phyloP scores from a whole-genome alignment of 2,329 filamentous ascomycete species.

The Fusarium hostae region DNA sequence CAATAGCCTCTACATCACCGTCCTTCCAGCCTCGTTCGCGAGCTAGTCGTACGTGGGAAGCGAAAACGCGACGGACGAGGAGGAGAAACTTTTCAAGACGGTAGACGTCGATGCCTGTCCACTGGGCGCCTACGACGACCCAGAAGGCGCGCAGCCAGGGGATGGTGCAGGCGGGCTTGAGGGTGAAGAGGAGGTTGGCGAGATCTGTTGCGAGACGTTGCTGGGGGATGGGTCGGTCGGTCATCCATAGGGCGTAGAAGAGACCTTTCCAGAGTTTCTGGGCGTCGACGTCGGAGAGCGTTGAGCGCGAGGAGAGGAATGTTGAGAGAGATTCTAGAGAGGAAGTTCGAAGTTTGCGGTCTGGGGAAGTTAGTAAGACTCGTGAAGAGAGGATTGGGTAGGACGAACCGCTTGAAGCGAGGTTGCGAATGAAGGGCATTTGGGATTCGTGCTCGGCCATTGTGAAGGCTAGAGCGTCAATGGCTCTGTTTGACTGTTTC shows the following conservation, averaged over 20 bases:
- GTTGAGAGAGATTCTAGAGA: conserved; percentile 80
- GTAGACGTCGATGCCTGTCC: conserved; percentile 78
- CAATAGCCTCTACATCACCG: conserved; percentile 43
- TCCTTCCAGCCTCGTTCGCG: conserved; percentile 51
- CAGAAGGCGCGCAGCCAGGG: conserved; percentile 74
- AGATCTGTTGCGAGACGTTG: conserved; percentile 84
- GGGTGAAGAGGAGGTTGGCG: conserved; percentile 69
- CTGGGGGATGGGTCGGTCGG: conserved; percentile 87
- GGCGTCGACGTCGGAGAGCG: conserved; percentile 75
- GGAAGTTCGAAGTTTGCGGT: conserved; percentile 80
- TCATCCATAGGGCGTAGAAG: conserved; percentile 95
- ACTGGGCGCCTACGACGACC: conserved; percentile 76
- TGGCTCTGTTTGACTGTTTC: not conserved
- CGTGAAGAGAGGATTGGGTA: not conserved
- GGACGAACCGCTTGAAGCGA: conserved; percentile 83
- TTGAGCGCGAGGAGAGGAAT: conserved; percentile 74
- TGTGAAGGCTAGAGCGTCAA: conserved; percentile 22
- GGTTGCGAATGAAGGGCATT: conserved; percentile 83
- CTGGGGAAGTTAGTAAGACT: conserved; percentile 55
- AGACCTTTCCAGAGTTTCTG: conserved; percentile 95
- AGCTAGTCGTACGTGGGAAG: conserved; percentile 69
- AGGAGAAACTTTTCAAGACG: conserved; percentile 94
- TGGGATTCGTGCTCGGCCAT: conserved; percentile 54
- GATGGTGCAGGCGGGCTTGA: conserved; percentile 59
- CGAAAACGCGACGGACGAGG: conserved; percentile 81